Evolutionary conservation across 495 filamentous ascomycete genomes (phyloP).

Genomic region (Hypomontagnella submonticulosa): DNA sequence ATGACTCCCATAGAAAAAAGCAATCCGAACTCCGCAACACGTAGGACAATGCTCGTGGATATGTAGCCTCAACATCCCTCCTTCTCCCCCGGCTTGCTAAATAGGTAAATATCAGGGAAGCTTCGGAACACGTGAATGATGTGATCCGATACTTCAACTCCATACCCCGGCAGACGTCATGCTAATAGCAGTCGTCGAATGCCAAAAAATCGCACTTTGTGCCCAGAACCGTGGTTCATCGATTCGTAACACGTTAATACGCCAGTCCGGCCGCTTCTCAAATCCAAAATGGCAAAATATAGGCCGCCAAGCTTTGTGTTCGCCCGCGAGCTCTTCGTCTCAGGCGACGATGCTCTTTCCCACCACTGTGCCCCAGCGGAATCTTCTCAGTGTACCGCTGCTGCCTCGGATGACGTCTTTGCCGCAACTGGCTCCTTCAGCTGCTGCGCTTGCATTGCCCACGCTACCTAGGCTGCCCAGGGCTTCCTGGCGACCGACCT

Average conservation of each 20-base stretch:
- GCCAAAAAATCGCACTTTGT: constrained; percentile 9
- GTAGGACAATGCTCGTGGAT: constrained; percentile 27
- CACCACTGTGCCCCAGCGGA: constrained; percentile 58
- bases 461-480: constrained; percentile 48
- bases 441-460: constrained; percentile 53
- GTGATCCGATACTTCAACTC: constrained; percentile 9
- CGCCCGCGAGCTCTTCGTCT: constrained; percentile 8
- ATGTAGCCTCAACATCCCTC: constrained; percentile 19
- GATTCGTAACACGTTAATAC: constrained; percentile 37
- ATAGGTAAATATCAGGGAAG: neutral
- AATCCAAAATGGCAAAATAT: constrained; percentile 21
- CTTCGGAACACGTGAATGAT: constrained; percentile 10
- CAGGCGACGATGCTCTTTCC: constrained; percentile 56
- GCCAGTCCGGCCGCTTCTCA: constrained; percentile 13
- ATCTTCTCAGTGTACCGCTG: constrained; percentile 55
- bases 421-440: constrained; percentile 51
- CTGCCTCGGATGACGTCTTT: constrained; percentile 54
- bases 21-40: constrained; percentile 20
- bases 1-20: constrained; percentile 16
- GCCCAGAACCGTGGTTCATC: constrained; percentile 19
- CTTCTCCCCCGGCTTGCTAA: constrained; percentile 1
- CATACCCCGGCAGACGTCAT: constrained; percentile 15
- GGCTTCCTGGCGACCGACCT: constrained; percentile 77
- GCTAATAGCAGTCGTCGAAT: constrained; percentile 11
- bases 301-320: constrained; percentile 5